Base-by-base conservation (phyloP, 768 basidiomycete genomes). In the Myochromella boudieri region DNA sequence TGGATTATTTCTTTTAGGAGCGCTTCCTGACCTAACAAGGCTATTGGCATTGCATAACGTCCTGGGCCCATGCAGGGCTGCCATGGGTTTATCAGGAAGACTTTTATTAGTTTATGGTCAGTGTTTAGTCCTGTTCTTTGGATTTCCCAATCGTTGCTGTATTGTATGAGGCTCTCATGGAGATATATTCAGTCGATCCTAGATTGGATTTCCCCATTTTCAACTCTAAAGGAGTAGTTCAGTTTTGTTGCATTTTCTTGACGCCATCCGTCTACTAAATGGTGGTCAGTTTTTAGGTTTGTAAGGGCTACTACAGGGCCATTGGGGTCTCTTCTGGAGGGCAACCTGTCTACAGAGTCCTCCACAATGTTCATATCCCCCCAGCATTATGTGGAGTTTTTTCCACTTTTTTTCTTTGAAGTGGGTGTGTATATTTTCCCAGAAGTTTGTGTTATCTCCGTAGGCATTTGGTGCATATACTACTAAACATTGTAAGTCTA, bases 341-440 rank as follows among this genome's bases (percentile, higher is more conserved):
- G 72, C 1, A 67, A 32, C 0, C 68, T 12, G 48, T 76, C 72
- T 0, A 74, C 46, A 0, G 52, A 18, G 0, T 72, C 67, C 42
- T 77, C 70, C 0, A 68, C 65, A 0, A 76, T 22, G 50, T 79
- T 77, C 32, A 68, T 67, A 48, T 79, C n/a, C 71, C 0, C 75
- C 71, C 0, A 68, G 33, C 29, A 77, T 46, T 0, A 72, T 12
- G 18, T 74, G 63, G 3, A 63, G 68, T 21, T 36, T 49, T 20
- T 24, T 12, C 11, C 5, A 17, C 5, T 6, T 3, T 14, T 5
- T 2, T n/a, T 3, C n/a, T 4, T 0, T 1, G 3, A 1, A 34
- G 15, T 1, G 1, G 7, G 8, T 33, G 6, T 29, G 3, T 14
- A 43, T 6, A 7, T 32, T 9, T 5, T 26, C 25, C 47, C 26